phyloP scores from a whole-genome alignment of 225 moss, liverwort and hornwort genomes.

The Pseudisothecium myosuroides region DNA sequence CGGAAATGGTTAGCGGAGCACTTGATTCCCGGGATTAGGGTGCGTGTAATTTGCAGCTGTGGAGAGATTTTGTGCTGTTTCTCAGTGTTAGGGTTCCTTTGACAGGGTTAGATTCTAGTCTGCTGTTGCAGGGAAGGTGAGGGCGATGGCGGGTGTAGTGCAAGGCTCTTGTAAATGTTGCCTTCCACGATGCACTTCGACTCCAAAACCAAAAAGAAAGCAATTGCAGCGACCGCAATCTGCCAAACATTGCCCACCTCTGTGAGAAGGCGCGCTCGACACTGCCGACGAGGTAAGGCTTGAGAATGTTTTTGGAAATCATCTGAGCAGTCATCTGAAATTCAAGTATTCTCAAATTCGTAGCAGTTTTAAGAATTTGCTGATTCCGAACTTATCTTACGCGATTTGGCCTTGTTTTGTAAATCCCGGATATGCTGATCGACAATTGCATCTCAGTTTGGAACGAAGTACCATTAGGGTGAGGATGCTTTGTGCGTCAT shows the following conservation, averaged over 20 bases:
- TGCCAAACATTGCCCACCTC: slow-evolving; percentile 53
- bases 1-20: background rate
- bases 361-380: background rate
- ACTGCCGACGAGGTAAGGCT: slow-evolving; percentile 48
- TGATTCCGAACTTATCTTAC: background rate
- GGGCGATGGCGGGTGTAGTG: slow-evolving; percentile 13
- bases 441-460: background rate
- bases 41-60: background rate
- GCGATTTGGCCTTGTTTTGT: background rate
- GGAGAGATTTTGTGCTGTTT: background rate
- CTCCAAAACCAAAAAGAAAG: no score
- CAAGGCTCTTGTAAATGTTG: slow-evolving; percentile 10
- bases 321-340: background rate
- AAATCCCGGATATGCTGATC: background rate
- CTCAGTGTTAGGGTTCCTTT: background rate
- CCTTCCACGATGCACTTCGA: slow-evolving; percentile 5
- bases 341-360: background rate
- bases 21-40: background rate
- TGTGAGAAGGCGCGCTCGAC: slow-evolving; percentile 67
- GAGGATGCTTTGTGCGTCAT: background rate
- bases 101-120: background rate
- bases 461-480: background rate
- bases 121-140: background rate
- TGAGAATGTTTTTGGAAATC: background rate
- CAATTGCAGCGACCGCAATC: background rate